Percentiles rank a stretch among this genome's conserved stretches.
Evolutionary conservation across 164 flowering plant genomes (phyloP).

Genomic region (Platanus orientalis): DNA sequence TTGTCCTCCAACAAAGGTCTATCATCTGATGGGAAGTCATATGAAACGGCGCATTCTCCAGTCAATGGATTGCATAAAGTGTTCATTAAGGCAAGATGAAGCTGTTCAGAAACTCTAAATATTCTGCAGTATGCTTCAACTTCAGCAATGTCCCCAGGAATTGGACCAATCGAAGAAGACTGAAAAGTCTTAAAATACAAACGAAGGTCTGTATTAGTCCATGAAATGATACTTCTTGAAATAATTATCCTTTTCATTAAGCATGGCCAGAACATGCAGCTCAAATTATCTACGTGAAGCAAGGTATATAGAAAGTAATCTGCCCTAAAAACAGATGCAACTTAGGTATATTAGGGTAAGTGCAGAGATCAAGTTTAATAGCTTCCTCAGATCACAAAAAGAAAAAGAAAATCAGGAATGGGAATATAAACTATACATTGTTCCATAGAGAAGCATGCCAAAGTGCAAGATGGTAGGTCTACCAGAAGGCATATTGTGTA

Average conservation of each 20-base stretch:
- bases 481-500: too few species aligned
- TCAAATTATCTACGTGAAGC: background rate
- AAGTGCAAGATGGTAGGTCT: too few species aligned
- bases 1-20: conserved; percentile 69
- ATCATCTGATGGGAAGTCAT: conserved; percentile 61
- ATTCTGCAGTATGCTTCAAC: conserved; percentile 97
- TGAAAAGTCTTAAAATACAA: conserved; percentile 35
- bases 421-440: too few species aligned
- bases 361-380: too few species aligned
- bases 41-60: conserved; percentile 83
- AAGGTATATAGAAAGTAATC: background rate
- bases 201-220: conserved; percentile 15
- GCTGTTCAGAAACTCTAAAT: conserved; percentile 80
- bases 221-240: background rate
- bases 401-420: too few species aligned
- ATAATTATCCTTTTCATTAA: background rate
- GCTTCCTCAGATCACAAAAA: too few species aligned
- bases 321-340: too few species aligned
- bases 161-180: conserved; percentile 78
- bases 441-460: too few species aligned
- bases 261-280: background rate
- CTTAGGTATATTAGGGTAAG: too few species aligned
- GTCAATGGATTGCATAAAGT: conserved; percentile 86
- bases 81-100: conserved; percentile 80
- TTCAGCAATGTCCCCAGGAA: conserved; percentile 98